A percentile compares a stretch with the other conserved stretches of the same genome.
phyloP scores from a whole-genome alignment of 108 stramenopile species.

The Cyclotella baltica region DNA sequence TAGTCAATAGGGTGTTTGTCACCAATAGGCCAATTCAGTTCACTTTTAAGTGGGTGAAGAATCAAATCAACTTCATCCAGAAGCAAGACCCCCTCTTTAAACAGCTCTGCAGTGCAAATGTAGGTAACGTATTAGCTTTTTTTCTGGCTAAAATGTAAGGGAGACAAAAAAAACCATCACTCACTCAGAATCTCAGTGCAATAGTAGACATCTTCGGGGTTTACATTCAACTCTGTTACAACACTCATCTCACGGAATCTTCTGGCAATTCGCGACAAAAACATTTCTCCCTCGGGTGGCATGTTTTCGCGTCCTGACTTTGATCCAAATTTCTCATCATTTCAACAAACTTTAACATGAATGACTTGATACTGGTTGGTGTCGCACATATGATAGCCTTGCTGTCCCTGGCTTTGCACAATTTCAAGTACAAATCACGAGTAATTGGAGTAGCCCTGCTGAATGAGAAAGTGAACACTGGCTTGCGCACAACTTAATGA shows the following conservation, averaged over 20 bases:
- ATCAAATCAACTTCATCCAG: constrained; percentile 99
- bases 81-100: constrained; percentile 87
- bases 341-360: constrained; percentile 97
- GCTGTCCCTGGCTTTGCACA: constrained; percentile 92
- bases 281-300: constrained; percentile 59
- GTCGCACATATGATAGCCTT: constrained; percentile 96
- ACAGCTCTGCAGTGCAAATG: constrained; percentile 55
- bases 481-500: constrained; percentile 91
- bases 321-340: constrained; percentile 95
- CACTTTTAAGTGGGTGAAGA: constrained; percentile 97
- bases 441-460: constrained; percentile 93
- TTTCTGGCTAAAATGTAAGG: too few species aligned
- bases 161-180: too few species aligned
- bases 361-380: constrained; percentile 97
- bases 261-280: constrained; percentile 84
- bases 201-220: constrained; percentile 90
- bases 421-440: constrained; percentile 92
- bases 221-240: constrained; percentile 76
- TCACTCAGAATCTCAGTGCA: constrained; percentile 83
- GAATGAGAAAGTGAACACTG: constrained; percentile 97
- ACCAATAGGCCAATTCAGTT: constrained; percentile 99
- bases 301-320: constrained; percentile 59
- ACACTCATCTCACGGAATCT: constrained; percentile 83
- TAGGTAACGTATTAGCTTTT: not conserved
- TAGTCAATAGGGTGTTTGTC: constrained; percentile 97